Base-by-base conservation (phyloP, 179 eudicot genomes). In the Carnegiea gigantea region DNA sequence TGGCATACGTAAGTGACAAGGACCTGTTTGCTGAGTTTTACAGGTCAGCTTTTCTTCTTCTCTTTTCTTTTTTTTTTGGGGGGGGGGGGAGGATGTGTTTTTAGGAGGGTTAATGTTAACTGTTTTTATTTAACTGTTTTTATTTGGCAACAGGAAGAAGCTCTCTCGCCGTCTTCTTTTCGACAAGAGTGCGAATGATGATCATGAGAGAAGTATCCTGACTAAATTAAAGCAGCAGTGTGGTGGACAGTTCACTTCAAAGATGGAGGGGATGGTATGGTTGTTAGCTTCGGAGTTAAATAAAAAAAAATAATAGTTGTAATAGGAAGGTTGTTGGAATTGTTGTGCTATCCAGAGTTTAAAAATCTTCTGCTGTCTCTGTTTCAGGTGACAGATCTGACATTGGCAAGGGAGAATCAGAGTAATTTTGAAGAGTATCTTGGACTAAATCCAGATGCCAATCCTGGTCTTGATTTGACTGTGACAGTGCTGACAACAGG, bases 401-500 rank as follows among this genome's bases (percentile, higher is more conserved):
- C 98, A 38, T 83, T 94, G 82, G 97, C 94, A 13, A 91, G 92
- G 81, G 98, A 93, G 86, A 91, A 93, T 80, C 97, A 94, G 83
- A 57, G 85, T 48, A 77, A 71, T 83, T 94, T 93, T 84, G 98
- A 91, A 84, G 94, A 93, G 62, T 93, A 94, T 84, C 92, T 91
- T 38, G 83, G 78, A 33, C 84, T 78, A 80, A 91, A 85, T 84
- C 59, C 91, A 18, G 85, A 83, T 83, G 86, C 85, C 57, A 89
- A 75, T 89, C 93, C 95, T 30, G 97, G 98, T 64, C 88, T 94
- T 79, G 98, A 93, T 85, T 87, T 94, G 87, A 90, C 94, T 49
- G 98, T 94, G 74, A 93, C 95, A 48, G 98, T 94, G 76, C 88
- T 94, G 30, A 94, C 98, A 38, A 93, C 98, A 77, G 98, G 95